Conservation (phyloP, 2,329 filamentous ascomycete species). For the Penicillium sclerotigenum region DNA sequence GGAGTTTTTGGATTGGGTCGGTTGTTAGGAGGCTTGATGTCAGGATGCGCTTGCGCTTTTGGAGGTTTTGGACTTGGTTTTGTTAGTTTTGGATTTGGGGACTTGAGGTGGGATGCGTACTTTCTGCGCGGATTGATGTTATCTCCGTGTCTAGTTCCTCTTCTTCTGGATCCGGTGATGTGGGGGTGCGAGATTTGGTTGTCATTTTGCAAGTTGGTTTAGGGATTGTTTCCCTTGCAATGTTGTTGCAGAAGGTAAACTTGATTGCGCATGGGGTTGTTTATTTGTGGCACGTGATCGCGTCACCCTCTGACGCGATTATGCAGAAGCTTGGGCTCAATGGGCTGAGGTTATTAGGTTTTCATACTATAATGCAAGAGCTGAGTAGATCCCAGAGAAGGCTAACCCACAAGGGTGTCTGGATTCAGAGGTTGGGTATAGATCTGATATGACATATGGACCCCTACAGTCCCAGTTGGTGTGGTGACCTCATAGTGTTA, state of each 20-base stretch:
- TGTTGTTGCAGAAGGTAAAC: background rate
- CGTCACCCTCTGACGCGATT: background rate
- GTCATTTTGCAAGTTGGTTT: slow-evolving; percentile 4
- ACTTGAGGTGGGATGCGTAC: slow-evolving; percentile 24
- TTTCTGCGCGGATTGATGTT: slow-evolving; percentile 40
- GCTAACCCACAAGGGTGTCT: background rate
- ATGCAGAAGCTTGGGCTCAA: background rate
- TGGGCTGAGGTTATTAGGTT: background rate
- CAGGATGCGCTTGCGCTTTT: slow-evolving; percentile 39
- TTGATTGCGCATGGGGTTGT: too few species aligned
- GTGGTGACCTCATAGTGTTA: background rate
- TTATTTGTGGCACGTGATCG: slow-evolving; percentile 1
- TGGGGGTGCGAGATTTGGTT: background rate
- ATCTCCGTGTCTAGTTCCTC: slow-evolving; percentile 43
- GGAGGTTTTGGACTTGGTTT: slow-evolving; percentile 38
- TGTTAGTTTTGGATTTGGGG: slow-evolving; percentile 6
- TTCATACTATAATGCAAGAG: background rate
- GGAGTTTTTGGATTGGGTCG: slow-evolving; percentile 32
- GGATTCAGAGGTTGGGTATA: background rate
- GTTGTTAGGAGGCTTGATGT: slow-evolving; percentile 44
- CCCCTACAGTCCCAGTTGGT: background rate
- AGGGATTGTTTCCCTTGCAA: background rate
- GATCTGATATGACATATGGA: background rate
- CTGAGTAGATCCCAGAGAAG: background rate
- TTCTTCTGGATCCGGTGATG: slow-evolving; percentile 22